Conservation (phyloP, 2,329 filamentous ascomycete species). For the Diaporthe destruens region DNA sequence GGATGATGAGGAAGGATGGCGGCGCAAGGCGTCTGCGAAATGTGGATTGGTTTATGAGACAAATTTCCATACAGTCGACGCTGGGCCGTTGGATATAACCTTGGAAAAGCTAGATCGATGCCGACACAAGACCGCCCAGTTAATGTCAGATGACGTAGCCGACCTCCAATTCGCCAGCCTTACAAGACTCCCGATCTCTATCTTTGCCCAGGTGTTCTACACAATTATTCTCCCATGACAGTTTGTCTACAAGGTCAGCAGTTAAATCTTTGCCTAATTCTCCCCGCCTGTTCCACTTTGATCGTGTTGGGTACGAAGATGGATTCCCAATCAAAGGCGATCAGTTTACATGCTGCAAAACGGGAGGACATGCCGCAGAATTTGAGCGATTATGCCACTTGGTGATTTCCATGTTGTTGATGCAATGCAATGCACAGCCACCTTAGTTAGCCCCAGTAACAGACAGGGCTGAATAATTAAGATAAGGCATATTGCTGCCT, state of each 20-base stretch:
- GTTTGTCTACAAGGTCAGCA: background rate
- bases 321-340: background rate
- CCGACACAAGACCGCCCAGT: background rate
- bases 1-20: background rate
- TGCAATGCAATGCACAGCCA: background rate
- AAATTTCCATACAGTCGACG: too few relatives aligned
- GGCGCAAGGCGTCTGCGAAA: background rate
- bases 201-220: background rate
- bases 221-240: too few relatives aligned
- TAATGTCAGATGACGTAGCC: background rate
- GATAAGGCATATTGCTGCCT: slow-evolving; percentile 44
- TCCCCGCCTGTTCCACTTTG: background rate
- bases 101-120: background rate
- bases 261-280: background rate
- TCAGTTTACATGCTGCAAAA: background rate
- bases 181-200: background rate
- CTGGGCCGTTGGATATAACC: background rate
- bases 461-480: background rate
- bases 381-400: background rate
- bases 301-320: background rate
- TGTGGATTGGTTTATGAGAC: background rate
- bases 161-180: background rate
- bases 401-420: background rate
- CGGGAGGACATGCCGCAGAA: background rate
- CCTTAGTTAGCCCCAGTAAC: background rate